Conservation (phyloP, 129 eudicot species). For the Centrapalus pauciflorus region DNA sequence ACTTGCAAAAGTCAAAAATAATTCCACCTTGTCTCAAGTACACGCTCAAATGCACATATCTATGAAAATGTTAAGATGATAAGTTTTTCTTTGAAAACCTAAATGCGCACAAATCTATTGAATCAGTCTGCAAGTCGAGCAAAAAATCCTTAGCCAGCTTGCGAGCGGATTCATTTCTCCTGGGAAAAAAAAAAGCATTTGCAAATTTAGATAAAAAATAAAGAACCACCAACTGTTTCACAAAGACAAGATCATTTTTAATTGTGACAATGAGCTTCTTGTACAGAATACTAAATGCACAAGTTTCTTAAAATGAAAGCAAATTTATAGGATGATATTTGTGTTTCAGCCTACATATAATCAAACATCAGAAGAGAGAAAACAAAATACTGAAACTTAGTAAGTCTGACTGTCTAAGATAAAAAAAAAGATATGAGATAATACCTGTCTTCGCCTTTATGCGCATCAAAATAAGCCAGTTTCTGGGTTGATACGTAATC, state of each 20-base stretch:
- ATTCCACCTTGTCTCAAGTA: no score
- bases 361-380: conserved; percentile 11
- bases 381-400: neutral
- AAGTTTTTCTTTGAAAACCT: no score
- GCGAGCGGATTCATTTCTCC: conserved; percentile 87
- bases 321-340: conserved; percentile 95
- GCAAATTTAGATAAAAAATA: neutral
- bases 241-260: neutral
- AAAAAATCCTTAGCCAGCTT: conserved; percentile 87
- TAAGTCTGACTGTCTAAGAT: no score
- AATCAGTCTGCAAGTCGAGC: conserved; percentile 78
- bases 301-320: conserved; percentile 83
- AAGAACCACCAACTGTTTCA: neutral
- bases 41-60: no score
- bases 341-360: conserved; percentile 79
- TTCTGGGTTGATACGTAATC: conserved; percentile 94
- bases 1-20: no score
- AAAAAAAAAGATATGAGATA: neutral
- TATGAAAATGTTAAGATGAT: no score
- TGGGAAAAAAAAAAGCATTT: conserved; percentile 16
- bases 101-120: conserved; percentile 82
- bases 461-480: conserved; percentile 85
- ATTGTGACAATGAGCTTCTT: neutral
- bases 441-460: conserved; percentile 94
- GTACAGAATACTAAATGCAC: conserved; percentile 7